Evolutionary conservation across 2,329 filamentous ascomycete species (phyloP), one percentile per base, ranked within the genome.

Genomic region (Ophiostoma fasciatum): DNA sequence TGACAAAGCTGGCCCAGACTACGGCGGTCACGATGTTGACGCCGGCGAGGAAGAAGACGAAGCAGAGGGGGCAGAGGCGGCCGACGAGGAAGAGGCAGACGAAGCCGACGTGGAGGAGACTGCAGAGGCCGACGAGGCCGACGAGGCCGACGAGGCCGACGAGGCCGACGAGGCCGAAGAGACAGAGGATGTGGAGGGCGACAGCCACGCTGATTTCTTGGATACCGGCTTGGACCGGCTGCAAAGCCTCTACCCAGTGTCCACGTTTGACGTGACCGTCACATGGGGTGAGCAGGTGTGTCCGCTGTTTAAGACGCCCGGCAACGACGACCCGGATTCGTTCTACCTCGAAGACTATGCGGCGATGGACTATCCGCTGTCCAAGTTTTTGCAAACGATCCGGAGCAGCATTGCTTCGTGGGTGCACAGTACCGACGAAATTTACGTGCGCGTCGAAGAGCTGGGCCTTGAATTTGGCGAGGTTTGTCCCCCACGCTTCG

Each of bases 381-480:
- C 62, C 14, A 51, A 55, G 7, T 52, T 71, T 10, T 46, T 71
- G 33, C 49, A 53, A 14, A 57, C 56, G 5, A 52, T 71, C 21
- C 62, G 66, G 21, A 48, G 51, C 7, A 63, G 68, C 42, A 54
- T 71, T 12, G 49, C 52, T 14, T 55, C 59, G 27, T 67, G 69
- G 35, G 48, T 70, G 3, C 49, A 52, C 5, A 39, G 51, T 4
- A 55, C 59, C 14, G 66, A 71, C 35, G 65, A 70, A 38, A 50
- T 71, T 28, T 55, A 62, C n/a, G 57, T 69, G 28, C 62, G 66
- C 40, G 52, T 70, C 31, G 63, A 69, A 20, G 61, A 67, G 40
- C 57, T 71, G 28, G 64, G 63, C 8, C 53, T 71, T 22, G 65
- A 70, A 48, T 68, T 69, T 48, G 54, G 62, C 15, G 65, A 70